Evolutionary conservation across 176 grass and related monocot genomes (phyloP).

Genomic region (Eragrostis nindensis): DNA sequence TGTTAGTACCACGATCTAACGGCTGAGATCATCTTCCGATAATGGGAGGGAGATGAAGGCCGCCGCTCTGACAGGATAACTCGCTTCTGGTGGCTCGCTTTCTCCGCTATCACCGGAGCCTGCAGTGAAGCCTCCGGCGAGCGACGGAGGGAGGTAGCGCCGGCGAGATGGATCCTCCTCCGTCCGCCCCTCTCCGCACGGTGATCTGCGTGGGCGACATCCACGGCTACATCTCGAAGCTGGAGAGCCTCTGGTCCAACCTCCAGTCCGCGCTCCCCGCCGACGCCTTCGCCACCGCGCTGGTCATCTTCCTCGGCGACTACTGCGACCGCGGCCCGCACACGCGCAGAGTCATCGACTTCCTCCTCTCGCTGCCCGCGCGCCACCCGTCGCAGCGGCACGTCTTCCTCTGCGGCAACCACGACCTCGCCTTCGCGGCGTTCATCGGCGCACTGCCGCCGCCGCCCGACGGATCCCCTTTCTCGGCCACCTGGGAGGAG

Average conservation of each 20-base stretch:
- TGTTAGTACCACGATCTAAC: not conserved
- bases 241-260: conserved; percentile 82
- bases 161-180: conserved; percentile 29
- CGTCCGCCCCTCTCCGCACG: conserved; percentile 30
- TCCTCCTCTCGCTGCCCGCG: conserved; percentile 65
- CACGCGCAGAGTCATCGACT: conserved; percentile 67
- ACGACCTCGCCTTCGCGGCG: conserved; percentile 87
- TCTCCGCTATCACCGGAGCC: not conserved
- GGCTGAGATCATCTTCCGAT: not conserved
- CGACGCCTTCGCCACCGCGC: conserved; percentile 73
- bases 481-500: conserved; percentile 78
- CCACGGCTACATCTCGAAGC: conserved; percentile 86
- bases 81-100: too few relatives aligned
- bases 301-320: conserved; percentile 95
- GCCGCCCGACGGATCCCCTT: conserved; percentile 59
- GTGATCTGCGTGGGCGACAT: conserved; percentile 92
- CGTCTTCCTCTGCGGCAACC: conserved; percentile 96
- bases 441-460: conserved; percentile 82
- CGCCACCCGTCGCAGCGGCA: conserved; percentile 69
- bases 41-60: not conserved
- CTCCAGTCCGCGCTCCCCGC: conserved; percentile 51
- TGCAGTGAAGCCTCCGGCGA: conserved; percentile 26
- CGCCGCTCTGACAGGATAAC: not conserved
- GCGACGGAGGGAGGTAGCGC: not conserved
- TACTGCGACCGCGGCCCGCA: conserved; percentile 84